Conservation (phyloP, 2,329 filamentous ascomycete genomes). For the Alternaria ethzedia region DNA sequence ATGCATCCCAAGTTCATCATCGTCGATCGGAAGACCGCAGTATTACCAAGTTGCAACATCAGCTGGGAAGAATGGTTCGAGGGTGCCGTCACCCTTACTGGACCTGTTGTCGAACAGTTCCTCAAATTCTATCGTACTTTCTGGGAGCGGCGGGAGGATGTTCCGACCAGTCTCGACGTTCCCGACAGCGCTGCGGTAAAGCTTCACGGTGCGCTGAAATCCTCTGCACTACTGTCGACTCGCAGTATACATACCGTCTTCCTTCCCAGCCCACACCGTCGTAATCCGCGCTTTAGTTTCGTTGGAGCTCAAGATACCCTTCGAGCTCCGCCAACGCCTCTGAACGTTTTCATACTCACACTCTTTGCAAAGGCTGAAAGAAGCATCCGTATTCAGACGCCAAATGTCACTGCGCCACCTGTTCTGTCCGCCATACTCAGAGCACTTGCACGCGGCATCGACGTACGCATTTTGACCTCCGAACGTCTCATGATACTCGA, state of each 20-base stretch:
- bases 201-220: slow-evolving; percentile 7
- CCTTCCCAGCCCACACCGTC: slow-evolving; percentile 76
- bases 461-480: slow-evolving; percentile 72
- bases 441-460: slow-evolving; percentile 69
- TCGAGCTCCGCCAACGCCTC: slow-evolving; percentile 69
- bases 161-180: slow-evolving; percentile 1
- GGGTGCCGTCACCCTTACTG: slow-evolving; percentile 71
- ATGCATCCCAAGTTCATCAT: slow-evolving; percentile 87
- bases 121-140: slow-evolving; percentile 70
- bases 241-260: slow-evolving; percentile 63
- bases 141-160: slow-evolving; percentile 61
- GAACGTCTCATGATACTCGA: slow-evolving; percentile 76
- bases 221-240: not conserved
- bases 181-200: not conserved
- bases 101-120: slow-evolving; percentile 67
- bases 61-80: slow-evolving; percentile 91
- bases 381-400: slow-evolving; percentile 74
- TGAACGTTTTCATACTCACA: slow-evolving; percentile 69
- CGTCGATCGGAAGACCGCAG: slow-evolving; percentile 69
- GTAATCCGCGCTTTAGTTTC: slow-evolving; percentile 68
- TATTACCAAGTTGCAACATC: slow-evolving; percentile 81
- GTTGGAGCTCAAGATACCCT: slow-evolving; percentile 43
- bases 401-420: slow-evolving; percentile 74
- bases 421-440: slow-evolving; percentile 67
- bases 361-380: slow-evolving; percentile 64